These are phyloP conservation scores for Capniomyces stellatus DNA, from an alignment of 371 early-diverging fungal species.

Conservation along the genomic window DNA sequence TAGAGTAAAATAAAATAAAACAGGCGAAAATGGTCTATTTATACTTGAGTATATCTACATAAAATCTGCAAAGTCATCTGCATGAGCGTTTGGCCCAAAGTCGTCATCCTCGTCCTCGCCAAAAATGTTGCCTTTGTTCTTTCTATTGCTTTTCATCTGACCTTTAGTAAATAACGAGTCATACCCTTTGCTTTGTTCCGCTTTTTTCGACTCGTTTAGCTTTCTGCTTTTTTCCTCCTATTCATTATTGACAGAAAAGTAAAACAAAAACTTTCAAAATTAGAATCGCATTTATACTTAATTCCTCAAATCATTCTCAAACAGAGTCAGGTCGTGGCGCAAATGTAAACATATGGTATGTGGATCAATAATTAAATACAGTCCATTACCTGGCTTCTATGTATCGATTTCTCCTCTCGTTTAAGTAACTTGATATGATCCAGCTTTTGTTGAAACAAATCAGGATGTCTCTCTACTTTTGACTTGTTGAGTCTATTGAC, in stretches of 20 bases:
- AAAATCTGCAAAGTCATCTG: conserved; percentile 11
- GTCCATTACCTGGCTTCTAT: neutral
- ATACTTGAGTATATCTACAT: no score
- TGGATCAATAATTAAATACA: no score
- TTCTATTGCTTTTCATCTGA: neutral
- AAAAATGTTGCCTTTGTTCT: conserved; percentile 8
- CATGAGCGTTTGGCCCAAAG: neutral
- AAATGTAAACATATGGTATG: neutral
- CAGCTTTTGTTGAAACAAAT: conserved; percentile 28
- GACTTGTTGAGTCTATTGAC: conserved; percentile 90
- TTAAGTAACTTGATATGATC: conserved; percentile 11
- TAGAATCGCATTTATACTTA: neutral
- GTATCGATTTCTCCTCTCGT: neutral
- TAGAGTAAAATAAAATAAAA: no score
- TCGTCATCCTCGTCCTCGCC: conserved; percentile 7
- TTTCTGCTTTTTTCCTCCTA: neutral
- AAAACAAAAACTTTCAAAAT: neutral
- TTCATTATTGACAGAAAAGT: neutral
- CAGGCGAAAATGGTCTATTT: no score
- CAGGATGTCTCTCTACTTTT: conserved; percentile 50
- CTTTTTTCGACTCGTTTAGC: neutral
- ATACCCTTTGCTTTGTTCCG: conserved; percentile 4
- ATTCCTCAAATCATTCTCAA: neutral
- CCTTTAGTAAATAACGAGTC: conserved; percentile 5
- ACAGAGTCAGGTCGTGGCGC: neutral